Base-by-base conservation (phyloP, 495 filamentous ascomycete genomes). In the Talaromyces stipitatus region DNA sequence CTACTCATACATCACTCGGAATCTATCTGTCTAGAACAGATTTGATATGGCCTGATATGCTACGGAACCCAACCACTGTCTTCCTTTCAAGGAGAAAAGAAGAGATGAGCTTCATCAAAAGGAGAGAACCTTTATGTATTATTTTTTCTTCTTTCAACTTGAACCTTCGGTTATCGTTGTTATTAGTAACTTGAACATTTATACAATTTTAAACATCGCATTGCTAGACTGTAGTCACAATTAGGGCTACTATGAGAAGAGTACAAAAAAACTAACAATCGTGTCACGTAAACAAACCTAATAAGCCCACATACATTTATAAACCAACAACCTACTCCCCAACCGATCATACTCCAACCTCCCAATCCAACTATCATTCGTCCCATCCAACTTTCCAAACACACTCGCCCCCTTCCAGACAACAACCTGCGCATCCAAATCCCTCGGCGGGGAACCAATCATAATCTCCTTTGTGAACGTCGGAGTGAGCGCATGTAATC, bases 391-490 rank as follows among this genome's bases (percentile, higher is more conserved):
- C 73, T 95, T 92, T n/a, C 89, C 91, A 77, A 97, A 98, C 26
- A 98, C 89, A 64, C 91, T 96, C 3, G 88, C 95, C 2, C 94
- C 94, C 78, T 98, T 98, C 94, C 94, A 98, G 6, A 88, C 87
- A 28, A 97, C 88, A 5, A 96, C 91, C 67, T 96, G 90, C 22
- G 90, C 88, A 67, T 97, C 94, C 66, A 98, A 82, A 63, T 98
- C 94, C 59, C 94, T 72, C 1, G 94, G 95, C 32, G 90, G 92
- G 14, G 83, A 81, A 30, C 89, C 90, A 50, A 97, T 90, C 62
- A 97, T 78, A 59, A 98, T 91, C 59, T 91, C 85, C 59, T 92
- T 92, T 6, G 78, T 70, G 61, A 86, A 84, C 26, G 83, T 83
- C 9, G 90, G 89, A 28, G 87, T 78, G 26, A 84, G 75, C 48